Conservation (phyloP, 306 rosid genomes). For the Arachis stenosperma region DNA sequence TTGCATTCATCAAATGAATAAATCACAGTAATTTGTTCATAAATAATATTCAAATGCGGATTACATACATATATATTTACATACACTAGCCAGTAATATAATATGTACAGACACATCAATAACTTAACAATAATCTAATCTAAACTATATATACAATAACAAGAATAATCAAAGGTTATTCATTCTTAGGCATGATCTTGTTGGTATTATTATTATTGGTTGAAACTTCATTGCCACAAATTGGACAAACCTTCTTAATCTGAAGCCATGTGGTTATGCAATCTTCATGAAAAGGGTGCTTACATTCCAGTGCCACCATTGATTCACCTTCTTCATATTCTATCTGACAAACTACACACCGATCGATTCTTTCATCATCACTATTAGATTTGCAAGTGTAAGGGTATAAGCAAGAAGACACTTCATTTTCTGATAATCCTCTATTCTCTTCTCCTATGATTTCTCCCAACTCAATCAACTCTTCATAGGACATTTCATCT, state of each 20-base stretch:
- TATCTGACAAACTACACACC: slow-evolving; percentile 85
- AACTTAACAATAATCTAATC: background rate
- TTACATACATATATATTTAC: no score
- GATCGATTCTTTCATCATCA: slow-evolving; percentile 50
- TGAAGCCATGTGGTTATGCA: slow-evolving; percentile 89
- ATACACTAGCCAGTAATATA: no score
- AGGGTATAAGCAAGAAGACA: slow-evolving; percentile 58
- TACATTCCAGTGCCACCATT: slow-evolving; percentile 66
- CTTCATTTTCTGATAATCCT: slow-evolving; percentile 64
- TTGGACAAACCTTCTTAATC: slow-evolving; percentile 82
- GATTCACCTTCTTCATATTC: slow-evolving; percentile 78
- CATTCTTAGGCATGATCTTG: background rate
- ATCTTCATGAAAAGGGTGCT: slow-evolving; percentile 80
- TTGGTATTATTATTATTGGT: background rate
- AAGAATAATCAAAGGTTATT: slow-evolving; percentile 22
- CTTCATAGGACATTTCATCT: slow-evolving; percentile 83
- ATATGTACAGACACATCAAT: background rate
- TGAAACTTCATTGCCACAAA: slow-evolving; percentile 60
- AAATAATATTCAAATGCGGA: no score
- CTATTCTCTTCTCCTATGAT: slow-evolving; percentile 76
- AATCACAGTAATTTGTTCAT: no score
- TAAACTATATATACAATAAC: background rate
- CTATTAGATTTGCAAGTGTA: slow-evolving; percentile 34
- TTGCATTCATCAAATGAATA: no score
- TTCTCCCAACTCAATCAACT: slow-evolving; percentile 74